Evolutionary conservation across 208 protist species (phyloP).

Genomic region (Herpetomonas tarakana): DNA sequence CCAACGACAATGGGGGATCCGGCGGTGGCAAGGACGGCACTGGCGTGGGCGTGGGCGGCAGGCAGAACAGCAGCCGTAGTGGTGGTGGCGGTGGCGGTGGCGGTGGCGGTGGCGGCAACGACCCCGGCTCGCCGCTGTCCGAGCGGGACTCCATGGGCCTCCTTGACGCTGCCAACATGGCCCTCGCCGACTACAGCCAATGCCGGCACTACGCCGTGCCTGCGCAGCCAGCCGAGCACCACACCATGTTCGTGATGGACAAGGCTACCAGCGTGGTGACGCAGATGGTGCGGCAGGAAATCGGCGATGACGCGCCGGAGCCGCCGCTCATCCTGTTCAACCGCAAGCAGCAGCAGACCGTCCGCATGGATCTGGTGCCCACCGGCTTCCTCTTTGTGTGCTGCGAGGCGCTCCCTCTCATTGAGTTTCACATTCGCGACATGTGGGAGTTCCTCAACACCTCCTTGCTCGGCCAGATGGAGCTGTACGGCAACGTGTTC

Average conservation of each 20-base stretch:
- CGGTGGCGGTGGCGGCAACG: not conserved
- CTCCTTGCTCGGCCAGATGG: conserved; percentile 55
- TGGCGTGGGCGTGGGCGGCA: conserved; percentile 13
- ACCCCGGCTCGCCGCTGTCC: conserved; percentile 9
- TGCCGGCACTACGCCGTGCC: conserved; percentile 29
- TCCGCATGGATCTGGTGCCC: conserved; percentile 74
- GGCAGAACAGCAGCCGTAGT: conserved; percentile 27
- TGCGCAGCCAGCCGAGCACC: conserved; percentile 34
- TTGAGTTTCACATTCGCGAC: conserved; percentile 67
- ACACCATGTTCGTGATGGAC: conserved; percentile 76
- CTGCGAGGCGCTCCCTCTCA: conserved; percentile 58
- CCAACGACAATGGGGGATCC: not conserved
- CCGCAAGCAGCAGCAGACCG: conserved; percentile 31
- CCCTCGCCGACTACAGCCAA: conserved; percentile 18
- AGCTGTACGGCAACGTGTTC: conserved; percentile 78
- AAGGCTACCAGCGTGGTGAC: conserved; percentile 61
- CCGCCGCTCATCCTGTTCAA: conserved; percentile 49
- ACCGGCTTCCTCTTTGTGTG: conserved; percentile 77
- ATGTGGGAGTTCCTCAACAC: conserved; percentile 62
- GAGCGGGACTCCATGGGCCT: not conserved
- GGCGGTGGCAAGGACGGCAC: not conserved
- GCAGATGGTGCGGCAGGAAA: conserved; percentile 58
- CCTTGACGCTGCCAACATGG: not conserved
- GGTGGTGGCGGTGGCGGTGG: not conserved
- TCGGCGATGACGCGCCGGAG: conserved; percentile 33